Conservation (phyloP, 352 stramenopile genomes). For the Blastocystis sp. region DNA sequence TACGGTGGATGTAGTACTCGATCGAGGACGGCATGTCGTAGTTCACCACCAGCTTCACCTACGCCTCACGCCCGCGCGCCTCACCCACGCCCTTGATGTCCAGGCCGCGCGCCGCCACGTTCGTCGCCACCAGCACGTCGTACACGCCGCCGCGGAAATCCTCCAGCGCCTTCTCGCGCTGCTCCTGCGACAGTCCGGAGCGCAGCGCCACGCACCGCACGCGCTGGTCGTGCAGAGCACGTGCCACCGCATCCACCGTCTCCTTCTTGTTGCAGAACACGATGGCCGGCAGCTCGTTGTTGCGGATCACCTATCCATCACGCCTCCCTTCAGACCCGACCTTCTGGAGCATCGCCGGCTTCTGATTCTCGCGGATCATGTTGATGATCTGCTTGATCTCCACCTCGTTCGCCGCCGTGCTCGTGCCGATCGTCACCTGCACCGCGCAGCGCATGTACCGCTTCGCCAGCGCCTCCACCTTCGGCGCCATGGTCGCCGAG, state of each 20-base stretch:
- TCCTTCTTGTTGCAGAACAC: conserved; percentile 99
- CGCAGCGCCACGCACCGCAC: conserved; percentile 77
- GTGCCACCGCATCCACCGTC: conserved; percentile 80
- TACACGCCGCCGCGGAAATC: conserved; percentile 76
- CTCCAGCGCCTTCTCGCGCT: conserved; percentile 85
- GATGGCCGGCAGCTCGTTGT: conserved; percentile 82
- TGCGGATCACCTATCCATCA: conserved; percentile 81
- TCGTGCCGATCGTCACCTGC: conserved; percentile 93
- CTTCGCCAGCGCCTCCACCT: conserved; percentile 93
- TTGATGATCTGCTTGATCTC: conserved; percentile 91
- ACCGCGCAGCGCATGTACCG: conserved; percentile 91
- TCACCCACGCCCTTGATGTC: conserved; percentile 85
- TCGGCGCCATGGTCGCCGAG: conserved; percentile 93
- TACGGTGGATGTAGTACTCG: conserved; percentile 95
- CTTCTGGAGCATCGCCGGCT: conserved; percentile 79
- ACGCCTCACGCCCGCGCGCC: not conserved
- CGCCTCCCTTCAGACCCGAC: conserved; percentile 66
- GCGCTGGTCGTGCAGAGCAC: conserved; percentile 16
- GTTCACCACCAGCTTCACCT: conserved; percentile 97
- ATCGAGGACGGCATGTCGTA: conserved; percentile 96
- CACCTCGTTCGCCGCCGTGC: conserved; percentile 91
- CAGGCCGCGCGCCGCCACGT: conserved; percentile 80
- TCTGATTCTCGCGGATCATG: conserved; percentile 84
- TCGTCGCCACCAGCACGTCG: conserved; percentile 76
- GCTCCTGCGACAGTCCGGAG: conserved; percentile 91